Base-by-base conservation (phyloP, 2,329 filamentous ascomycete species). In the Ophiosphaerella narmari region DNA sequence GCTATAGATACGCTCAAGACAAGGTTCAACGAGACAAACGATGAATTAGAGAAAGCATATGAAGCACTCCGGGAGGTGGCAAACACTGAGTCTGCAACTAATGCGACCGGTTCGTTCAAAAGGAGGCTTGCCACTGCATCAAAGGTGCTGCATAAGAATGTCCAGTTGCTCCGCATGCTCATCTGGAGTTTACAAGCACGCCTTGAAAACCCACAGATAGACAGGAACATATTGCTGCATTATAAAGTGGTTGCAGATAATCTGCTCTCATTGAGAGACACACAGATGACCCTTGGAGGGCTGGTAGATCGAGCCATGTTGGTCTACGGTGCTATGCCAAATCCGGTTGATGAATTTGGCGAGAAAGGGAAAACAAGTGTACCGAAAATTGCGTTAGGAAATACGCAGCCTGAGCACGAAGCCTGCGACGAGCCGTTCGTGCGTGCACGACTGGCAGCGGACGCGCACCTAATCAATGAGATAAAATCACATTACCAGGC, bases 161-260 rank as follows among this genome's bases (percentile, higher is more conserved):
- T 58, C n/a, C 60, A 63, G 9, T 44, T 70, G 14, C 63, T 65
- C 13, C 63, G 67, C 8, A 60, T 60, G 46, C 54, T 68, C 12
- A 59, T 65, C 4, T 69, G 63, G 55, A 61, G 63, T 40, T 44
- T 68, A 13, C 67, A 68, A 33, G 58, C 59, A 13, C 62, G 62
- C n/a, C 56, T 67, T 5, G 65, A 70, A 14, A 59, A 62, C 26
- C 49, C 52, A 4, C 49, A 54, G 6, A 48, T 57, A 4, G 54
- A 52, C 6, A 51, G 45, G 9, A 44, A 37, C 14, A 50, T 54
- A 9, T 45, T 58, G 9, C 48, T 54, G 8, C 36, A 60, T 9
- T 64, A 58, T 38, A 58, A 62, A 37, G 57, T 63, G 23, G 47
- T 68, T 5, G 50, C 59, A 11, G 59, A 68, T 29, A 63, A 54